Evolutionary conservation across 768 basidiomycete genomes (phyloP), one percentile per base, ranked within the genome.

Genomic region (Podaxis sp.): DNA sequence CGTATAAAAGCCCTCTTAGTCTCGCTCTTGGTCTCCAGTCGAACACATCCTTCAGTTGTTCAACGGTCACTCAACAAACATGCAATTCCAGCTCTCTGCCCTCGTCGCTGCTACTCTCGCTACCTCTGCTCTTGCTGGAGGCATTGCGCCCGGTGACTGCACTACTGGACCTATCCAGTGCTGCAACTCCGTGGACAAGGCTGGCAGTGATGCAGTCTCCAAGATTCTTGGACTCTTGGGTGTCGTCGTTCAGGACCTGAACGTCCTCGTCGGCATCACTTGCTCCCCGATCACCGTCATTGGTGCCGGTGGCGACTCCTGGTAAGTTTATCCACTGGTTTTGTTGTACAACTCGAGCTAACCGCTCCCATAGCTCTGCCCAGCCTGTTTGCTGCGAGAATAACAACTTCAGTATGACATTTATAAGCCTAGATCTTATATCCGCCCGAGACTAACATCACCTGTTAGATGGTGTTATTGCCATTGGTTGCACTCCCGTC

Each of bases 381-480:
- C 71, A 74, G 60, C 61, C 73, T 28, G 72, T 73, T 57, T 76
- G 75, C 71, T 76, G 75, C 70, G 63, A 65, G 24, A 63, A 72
- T 65, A 72, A 74, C 66, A 66, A 42, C 51, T 75, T 73, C 73
- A 66, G 74, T 75, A 68, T 65, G 74, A 53, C n/a, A 26, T n/a
- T 63, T 22, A 1, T 33, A 28, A 19, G 3, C 19, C 28, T 15
- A 12, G 11, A 44, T 51, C 49, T 19, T 24, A 22, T 24, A 19
- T 52, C 26, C 24, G 48, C 59, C 19, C 19, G 19, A 38, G 57
- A 40, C 49, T 56, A 38, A 52, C 46, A 28, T 22, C 12, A 15
- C n/a, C 38, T 52, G 40, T 26, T 56, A 72, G 71, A 70, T n/a
- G 73, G 73, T 28, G 19, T 72, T 58, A 61, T 71, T 48, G 67